Evolutionary conservation across 2,329 filamentous ascomycete genomes (phyloP).

Genomic region (Pezicula radicicola): DNA sequence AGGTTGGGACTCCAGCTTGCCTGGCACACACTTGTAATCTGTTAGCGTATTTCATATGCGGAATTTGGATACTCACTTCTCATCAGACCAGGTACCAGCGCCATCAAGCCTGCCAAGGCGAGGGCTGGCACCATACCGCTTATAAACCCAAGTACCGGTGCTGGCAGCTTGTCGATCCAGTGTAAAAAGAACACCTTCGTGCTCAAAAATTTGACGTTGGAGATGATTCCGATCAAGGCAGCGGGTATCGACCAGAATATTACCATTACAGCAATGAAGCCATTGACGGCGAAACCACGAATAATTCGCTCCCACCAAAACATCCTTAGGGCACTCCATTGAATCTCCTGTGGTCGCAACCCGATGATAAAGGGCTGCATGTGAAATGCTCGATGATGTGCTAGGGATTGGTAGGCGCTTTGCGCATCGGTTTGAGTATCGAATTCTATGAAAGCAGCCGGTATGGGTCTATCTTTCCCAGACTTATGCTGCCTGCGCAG

Average conservation of each 20-base stretch:
- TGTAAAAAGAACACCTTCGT: conserved; percentile 48
- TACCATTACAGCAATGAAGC: conserved; percentile 53
- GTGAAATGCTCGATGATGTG: conserved; percentile 59
- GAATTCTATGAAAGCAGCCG: conserved; percentile 66
- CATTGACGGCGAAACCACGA: conserved; percentile 45
- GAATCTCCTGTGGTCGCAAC: conserved; percentile 57
- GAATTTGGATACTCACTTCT: conserved; percentile 39
- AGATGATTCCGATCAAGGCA: conserved; percentile 61
- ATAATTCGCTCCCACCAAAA: conserved; percentile 60
- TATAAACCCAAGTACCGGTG: conserved; percentile 54
- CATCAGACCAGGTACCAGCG: conserved; percentile 57
- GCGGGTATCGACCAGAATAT: conserved; percentile 69
- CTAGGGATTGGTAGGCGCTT: conserved; percentile 59
- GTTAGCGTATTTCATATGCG: conserved; percentile 9
- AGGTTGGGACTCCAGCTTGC: conserved; percentile 54
- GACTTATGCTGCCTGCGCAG: conserved; percentile 31
- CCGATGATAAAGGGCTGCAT: conserved; percentile 65
- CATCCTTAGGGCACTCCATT: conserved; percentile 65
- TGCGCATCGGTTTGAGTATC: conserved; percentile 59
- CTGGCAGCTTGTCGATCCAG: conserved; percentile 56
- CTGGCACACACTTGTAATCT: conserved; percentile 49
- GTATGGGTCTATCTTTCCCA: conserved; percentile 49
- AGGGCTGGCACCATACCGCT: conserved; percentile 60
- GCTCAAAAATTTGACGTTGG: conserved; percentile 57
- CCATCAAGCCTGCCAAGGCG: conserved; percentile 57